Conservation (phyloP, 139 green algal genomes). For the Haematococcus sp. region DNA sequence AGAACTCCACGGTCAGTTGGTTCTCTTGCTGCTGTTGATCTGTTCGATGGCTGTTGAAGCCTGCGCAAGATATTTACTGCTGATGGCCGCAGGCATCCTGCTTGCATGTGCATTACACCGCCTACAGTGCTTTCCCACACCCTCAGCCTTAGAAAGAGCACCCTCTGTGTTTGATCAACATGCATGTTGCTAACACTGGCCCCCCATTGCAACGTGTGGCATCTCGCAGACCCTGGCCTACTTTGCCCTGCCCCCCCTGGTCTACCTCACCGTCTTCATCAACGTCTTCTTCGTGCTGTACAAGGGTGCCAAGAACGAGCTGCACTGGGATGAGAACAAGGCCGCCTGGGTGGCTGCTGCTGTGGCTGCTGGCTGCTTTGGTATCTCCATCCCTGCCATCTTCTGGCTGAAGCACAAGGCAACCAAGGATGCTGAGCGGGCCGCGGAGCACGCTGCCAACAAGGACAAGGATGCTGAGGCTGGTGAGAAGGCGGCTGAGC, state of each 20-base stretch:
- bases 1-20: slow-evolving; percentile 35
- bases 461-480: neutral
- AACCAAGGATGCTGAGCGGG: neutral
- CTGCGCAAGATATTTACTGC: neutral
- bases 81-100: neutral
- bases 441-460: neutral
- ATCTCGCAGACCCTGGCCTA: slow-evolving; percentile 3
- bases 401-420: slow-evolving; percentile 8
- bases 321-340: slow-evolving; percentile 14
- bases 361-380: neutral
- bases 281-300: slow-evolving; percentile 53
- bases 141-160: too few species aligned
- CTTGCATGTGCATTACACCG: neutral
- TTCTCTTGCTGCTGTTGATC: neutral
- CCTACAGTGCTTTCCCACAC: neutral
- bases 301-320: slow-evolving; percentile 33
- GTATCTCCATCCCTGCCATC: slow-evolving; percentile 9
- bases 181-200: too few species aligned
- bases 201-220: too few species aligned
- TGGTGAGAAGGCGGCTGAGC: neutral
- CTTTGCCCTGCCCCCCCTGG: slow-evolving; percentile 25
- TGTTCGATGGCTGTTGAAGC: neutral
- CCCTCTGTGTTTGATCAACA: too few species aligned
- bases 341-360: slow-evolving; percentile 27
- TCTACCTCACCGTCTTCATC: slow-evolving; percentile 44